phyloP scores from a whole-genome alignment of 2,329 filamentous ascomycete species.

The Chaetomiaceae sp. region DNA sequence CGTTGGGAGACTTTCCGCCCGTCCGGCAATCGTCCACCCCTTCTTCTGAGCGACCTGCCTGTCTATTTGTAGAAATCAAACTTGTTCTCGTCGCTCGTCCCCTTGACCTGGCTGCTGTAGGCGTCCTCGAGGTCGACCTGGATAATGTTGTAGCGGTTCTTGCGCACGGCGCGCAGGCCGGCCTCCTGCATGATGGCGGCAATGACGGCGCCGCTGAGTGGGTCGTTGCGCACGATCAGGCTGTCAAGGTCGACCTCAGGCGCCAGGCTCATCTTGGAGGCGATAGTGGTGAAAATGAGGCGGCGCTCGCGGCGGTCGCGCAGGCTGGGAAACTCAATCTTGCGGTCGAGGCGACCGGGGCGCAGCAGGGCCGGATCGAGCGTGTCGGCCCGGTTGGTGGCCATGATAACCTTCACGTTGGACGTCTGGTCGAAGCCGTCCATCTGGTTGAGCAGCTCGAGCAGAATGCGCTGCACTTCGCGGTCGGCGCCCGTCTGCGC shows the following conservation, averaged over 20 bases:
- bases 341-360: constrained; percentile 90
- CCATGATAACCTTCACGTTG: constrained; percentile 99
- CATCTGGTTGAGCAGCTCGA: constrained; percentile 98
- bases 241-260: constrained; percentile 96
- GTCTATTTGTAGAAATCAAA: constrained; percentile 87
- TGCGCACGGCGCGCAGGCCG: constrained; percentile 84
- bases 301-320: constrained; percentile 90
- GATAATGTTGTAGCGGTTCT: constrained; percentile 99
- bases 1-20: not conserved
- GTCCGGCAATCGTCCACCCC: not conserved
- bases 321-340: constrained; percentile 97
- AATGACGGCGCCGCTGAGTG: constrained; percentile 89
- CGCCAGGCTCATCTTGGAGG: constrained; percentile 91
- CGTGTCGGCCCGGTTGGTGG: constrained; percentile 95
- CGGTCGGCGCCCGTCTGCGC: constrained; percentile 96
- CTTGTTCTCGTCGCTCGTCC: constrained; percentile 57
- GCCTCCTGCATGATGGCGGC: constrained; percentile 99
- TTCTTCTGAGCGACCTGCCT: not conserved
- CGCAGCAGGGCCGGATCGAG: constrained; percentile 91
- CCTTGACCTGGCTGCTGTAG: constrained; percentile 96
- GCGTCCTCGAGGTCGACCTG: constrained; percentile 95
- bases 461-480: constrained; percentile 96
- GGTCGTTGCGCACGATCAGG: constrained; percentile 93
- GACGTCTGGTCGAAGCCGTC: constrained; percentile 98
- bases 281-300: constrained; percentile 96